Evolutionary conservation across 2,329 filamentous ascomycete species (phyloP), one percentile per base, ranked within the genome.

Genomic region (Geosmithia morbida): DNA sequence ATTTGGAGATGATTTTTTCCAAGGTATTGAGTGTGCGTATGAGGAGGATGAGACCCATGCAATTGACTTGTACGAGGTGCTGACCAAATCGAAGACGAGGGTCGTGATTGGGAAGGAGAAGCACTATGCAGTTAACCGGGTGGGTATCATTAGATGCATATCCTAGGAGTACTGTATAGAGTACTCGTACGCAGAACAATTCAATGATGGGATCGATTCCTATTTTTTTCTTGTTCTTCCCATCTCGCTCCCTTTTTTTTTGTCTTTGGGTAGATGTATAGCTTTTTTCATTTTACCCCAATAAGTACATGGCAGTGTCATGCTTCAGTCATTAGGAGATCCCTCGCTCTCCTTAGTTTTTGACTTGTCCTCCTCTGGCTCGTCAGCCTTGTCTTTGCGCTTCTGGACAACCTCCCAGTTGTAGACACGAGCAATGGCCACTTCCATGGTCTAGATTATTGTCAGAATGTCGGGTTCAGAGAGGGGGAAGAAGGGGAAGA

Each of bases 351-450:
- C 66, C 51, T 68, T 67, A 43, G 58, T 59, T 44, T 65, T 64
- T 50, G 65, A 60, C 45, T 62, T 59, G 42, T 60, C 79, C 2
- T 26, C 20, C 52, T 79, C 79, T 4, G 18, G 14, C 51, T 80
- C 76, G 40, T 83, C 81, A 3, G 67, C 72, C 64, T 88, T 92
- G 51, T 95, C 88, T 71, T 95, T 96, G 56, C 92, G 75, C 67
- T 94, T 87, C 70, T 95, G 86, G 42, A 90, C 87, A 4, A 98
- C 88, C 59, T 98, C 92, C 90, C 92, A 97, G 66, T 98, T 98
- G 66, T 98, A 97, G n/a, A 98, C 89, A 53, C 92, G 77, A 19
- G 92, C 92, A 41, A 90, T 88, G 3, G 92, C 92, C 33, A 98
- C 92, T 66, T 98, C 92, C 71, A 98, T 83, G 0, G 89, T 96